A percentile compares a stretch with the other conserved stretches of the same genome.
phyloP scores from a whole-genome alignment of 2,329 filamentous ascomycete species.

The Zasmidium citrigriseum region DNA sequence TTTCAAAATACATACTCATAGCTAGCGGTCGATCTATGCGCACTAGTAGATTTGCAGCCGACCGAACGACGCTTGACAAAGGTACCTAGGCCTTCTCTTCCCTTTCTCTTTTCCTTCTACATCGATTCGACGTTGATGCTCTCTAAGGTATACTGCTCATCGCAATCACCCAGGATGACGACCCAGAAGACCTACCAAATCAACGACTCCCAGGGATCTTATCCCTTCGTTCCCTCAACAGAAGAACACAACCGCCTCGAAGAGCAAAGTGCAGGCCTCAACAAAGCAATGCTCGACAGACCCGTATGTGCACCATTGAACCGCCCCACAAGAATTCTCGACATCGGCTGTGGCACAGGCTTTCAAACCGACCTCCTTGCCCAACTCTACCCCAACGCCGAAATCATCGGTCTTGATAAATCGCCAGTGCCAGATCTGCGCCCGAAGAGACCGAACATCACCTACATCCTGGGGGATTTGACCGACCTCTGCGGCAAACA shows the following conservation, averaged over 20 bases:
- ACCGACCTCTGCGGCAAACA: background rate
- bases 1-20: no score
- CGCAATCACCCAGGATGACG: background rate
- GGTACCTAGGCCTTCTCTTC: no score
- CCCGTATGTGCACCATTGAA: background rate
- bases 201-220: background rate
- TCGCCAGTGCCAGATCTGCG: background rate
- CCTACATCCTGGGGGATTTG: background rate
- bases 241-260: background rate
- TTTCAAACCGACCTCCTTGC: background rate
- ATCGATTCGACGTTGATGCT: no score
- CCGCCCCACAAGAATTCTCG: background rate
- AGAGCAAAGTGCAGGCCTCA: background rate
- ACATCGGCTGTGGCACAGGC: background rate
- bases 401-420: background rate
- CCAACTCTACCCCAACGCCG: background rate
- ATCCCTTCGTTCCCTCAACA: background rate
- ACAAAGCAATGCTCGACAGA: background rate
- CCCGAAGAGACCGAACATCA: background rate
- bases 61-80: no score
- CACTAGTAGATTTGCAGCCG: no score
- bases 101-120: no score
- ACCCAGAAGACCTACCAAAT: background rate
- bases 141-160: no score
- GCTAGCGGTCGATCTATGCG: no score